phyloP scores from a whole-genome alignment of 345 rosid species.

The Populus nigra region DNA sequence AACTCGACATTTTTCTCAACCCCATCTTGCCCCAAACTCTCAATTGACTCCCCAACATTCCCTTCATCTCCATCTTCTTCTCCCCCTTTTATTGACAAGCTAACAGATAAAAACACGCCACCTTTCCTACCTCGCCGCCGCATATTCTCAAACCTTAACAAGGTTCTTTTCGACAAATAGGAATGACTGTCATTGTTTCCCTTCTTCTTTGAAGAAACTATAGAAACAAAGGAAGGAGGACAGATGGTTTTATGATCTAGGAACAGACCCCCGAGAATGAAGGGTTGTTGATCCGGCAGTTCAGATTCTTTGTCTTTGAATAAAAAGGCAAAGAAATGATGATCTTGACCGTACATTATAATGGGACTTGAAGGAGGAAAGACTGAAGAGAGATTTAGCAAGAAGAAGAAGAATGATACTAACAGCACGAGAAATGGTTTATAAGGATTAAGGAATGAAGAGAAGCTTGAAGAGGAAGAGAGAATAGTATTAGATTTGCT shows the following conservation, averaged over 20 bases:
- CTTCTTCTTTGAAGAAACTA: slow-evolving; percentile 15
- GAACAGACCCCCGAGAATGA: slow-evolving; percentile 52
- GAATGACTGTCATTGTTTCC: neutral
- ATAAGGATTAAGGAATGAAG: neutral
- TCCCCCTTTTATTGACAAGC: slow-evolving; percentile 59
- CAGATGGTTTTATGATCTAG: slow-evolving; percentile 33
- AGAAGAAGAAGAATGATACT: neutral
- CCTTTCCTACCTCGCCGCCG: slow-evolving; percentile 19
- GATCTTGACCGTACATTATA: slow-evolving; percentile 51
- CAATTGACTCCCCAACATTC: slow-evolving; percentile 41
- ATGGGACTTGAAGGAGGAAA: no score
- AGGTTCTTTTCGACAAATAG: slow-evolving; percentile 17
- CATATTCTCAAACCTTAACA: slow-evolving; percentile 27
- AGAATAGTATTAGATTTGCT: slow-evolving; percentile 16
- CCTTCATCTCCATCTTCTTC: slow-evolving; percentile 33
- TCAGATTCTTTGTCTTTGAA: slow-evolving; percentile 30
- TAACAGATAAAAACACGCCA: slow-evolving; percentile 55
- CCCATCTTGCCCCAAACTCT: slow-evolving; percentile 32
- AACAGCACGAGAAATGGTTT: neutral
- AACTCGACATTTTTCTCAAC: slow-evolving; percentile 24
- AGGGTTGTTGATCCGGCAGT: slow-evolving; percentile 18
- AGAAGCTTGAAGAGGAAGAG: slow-evolving; percentile 28
- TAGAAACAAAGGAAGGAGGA: slow-evolving; percentile 47
- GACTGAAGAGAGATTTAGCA: neutral
- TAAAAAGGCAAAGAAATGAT: slow-evolving; percentile 35